Conservation (phyloP, 2,329 filamentous ascomycete species). For the Pezicula carpinea region DNA sequence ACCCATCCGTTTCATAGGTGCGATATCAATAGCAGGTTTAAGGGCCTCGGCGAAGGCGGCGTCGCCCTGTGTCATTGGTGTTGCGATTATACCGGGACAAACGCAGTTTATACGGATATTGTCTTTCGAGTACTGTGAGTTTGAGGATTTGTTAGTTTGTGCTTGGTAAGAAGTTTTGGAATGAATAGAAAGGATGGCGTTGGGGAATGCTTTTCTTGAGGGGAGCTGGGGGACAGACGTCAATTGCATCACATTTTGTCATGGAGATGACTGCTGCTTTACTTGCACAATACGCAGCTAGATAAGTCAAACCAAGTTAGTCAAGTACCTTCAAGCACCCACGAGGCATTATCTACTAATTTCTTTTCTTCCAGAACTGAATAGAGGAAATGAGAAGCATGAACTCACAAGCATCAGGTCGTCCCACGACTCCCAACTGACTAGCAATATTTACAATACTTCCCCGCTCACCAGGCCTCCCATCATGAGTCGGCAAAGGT, state of each 20-base stretch:
- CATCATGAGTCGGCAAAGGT: slow-evolving; percentile 37
- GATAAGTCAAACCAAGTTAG: too few relatives aligned
- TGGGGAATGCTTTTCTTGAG: too few relatives aligned
- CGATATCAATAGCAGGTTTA: slow-evolving; percentile 28
- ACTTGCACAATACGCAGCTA: slow-evolving; percentile 40
- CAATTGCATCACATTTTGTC: slow-evolving; percentile 43
- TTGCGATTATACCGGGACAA: slow-evolving; percentile 42
- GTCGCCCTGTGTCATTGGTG: slow-evolving; percentile 38
- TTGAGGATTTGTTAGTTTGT: background rate
- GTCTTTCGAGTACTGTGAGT: slow-evolving; percentile 36
- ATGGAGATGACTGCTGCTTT: slow-evolving; percentile 42
- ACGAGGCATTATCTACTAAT: too few relatives aligned
- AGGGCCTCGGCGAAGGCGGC: slow-evolving; percentile 22
- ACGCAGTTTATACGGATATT: slow-evolving; percentile 42
- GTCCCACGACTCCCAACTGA: slow-evolving; percentile 37
- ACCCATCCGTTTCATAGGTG: slow-evolving; percentile 35
- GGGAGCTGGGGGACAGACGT: slow-evolving; percentile 27
- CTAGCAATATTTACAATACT: slow-evolving; percentile 42
- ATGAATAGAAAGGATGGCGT: background rate
- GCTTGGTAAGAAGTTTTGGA: too few relatives aligned
- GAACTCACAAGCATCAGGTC: slow-evolving; percentile 37
- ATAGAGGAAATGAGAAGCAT: background rate
- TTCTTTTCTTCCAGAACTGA: background rate
- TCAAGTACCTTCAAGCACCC: background rate
- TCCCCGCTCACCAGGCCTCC: slow-evolving; percentile 35